Evolutionary conservation across 176 grass and related monocot species (phyloP).

Genomic region (Aegilops speltoides): DNA sequence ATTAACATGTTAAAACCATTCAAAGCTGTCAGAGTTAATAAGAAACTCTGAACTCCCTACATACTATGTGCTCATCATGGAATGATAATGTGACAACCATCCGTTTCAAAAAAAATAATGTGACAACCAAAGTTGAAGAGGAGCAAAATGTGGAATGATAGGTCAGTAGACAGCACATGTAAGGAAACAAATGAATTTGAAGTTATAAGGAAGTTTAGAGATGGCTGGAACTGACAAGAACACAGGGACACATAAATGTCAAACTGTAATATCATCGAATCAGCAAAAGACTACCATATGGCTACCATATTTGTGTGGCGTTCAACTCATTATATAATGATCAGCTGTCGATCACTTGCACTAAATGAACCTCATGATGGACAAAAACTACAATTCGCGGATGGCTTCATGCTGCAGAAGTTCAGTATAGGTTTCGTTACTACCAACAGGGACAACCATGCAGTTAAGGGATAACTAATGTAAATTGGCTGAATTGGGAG

Average conservation of each 20-base stretch:
- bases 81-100: neutral
- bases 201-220: neutral
- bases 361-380: neutral
- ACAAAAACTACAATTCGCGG: neutral
- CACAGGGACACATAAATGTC: no score
- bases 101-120: no score
- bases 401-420: constrained; percentile 15
- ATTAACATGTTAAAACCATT: neutral
- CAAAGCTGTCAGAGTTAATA: neutral
- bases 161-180: neutral
- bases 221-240: neutral
- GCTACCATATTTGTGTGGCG: neutral
- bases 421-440: neutral
- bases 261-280: no score
- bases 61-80: neutral
- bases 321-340: neutral
- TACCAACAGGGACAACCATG: neutral
- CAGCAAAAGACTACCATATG: no score
- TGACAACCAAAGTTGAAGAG: no score
- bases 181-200: neutral
- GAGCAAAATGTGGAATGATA: neutral
- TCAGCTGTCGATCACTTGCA: neutral
- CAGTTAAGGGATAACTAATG: neutral
- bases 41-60: neutral
- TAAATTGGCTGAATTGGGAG: neutral